Percentiles rank a stretch among this genome's conserved stretches.
phyloP scores from a whole-genome alignment of 148 eudicot species.

The Gaultheria prostrata region DNA sequence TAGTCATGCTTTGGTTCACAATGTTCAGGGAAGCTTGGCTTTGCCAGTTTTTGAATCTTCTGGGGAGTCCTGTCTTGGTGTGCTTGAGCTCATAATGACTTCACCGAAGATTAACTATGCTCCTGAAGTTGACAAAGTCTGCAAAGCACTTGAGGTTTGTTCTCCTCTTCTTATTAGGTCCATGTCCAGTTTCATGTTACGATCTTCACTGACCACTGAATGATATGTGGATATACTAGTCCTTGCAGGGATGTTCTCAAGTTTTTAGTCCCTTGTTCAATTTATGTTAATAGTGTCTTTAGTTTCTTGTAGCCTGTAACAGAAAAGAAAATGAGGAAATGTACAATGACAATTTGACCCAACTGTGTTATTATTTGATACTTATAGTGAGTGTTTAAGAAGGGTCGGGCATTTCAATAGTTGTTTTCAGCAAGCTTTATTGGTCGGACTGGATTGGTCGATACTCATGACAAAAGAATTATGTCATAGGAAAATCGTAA shows the following conservation, averaged over 20 bases:
- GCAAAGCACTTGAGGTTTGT: constrained; percentile 96
- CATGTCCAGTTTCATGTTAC: background rate
- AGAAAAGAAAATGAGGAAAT: background rate
- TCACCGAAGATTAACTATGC: constrained; percentile 74
- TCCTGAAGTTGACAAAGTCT: constrained; percentile 92
- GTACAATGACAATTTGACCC: background rate
- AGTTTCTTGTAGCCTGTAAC: background rate
- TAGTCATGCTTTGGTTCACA: constrained; percentile 65
- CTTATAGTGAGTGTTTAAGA: background rate
- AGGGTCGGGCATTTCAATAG: background rate
- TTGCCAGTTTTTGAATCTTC: constrained; percentile 87
- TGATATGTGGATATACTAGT: background rate
- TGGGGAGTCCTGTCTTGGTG: constrained; percentile 82
- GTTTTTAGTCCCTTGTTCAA: background rate
- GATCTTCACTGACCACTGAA: background rate
- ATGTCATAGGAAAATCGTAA: background rate
- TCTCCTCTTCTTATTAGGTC: background rate
- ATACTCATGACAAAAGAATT: background rate
- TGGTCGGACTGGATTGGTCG: background rate
- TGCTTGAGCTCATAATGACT: constrained; percentile 90
- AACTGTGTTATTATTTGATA: background rate
- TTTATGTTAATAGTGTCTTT: background rate
- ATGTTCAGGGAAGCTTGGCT: constrained; percentile 84
- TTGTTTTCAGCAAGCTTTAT: background rate
- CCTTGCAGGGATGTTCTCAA: background rate